Base-by-base conservation (phyloP, 176 grass and related monocot genomes). In the Cocos nucifera region DNA sequence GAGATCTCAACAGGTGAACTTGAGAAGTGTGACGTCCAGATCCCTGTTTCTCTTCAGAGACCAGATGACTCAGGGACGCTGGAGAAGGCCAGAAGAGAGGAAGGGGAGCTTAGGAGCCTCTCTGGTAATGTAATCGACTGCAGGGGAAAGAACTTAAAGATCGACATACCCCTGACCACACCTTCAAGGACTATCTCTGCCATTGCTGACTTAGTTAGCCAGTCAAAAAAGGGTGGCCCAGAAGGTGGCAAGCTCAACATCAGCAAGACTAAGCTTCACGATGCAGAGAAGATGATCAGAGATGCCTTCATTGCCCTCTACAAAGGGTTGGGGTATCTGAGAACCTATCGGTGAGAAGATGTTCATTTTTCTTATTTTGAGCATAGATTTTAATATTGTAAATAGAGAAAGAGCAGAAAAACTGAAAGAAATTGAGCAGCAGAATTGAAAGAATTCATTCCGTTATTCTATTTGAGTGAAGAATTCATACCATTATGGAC, bases 231-330 rank as follows among this genome's bases (percentile, higher is more conserved):
- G 69, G 69, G 73, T 25, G 74, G 71, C 27, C 14, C 17, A 63
- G 80, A 84, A 57, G 83, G 71, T 55, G 27, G 17, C 16, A 81
- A 98, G 64, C 62, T 92, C 22, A 92, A 67, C 67, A 82, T 98
- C 69, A 98, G 88, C 76, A 98, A 86, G 69, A 83, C 72, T 27
- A 98, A 98, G 63, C 67, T 93, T 58, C 88, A 79, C 51, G 84
- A 92, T 64, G 93, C 93, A 32, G 87, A 88, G 77, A 98, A 98
- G 79, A 98, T 98, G 76, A 98, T 98, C 58, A 90, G 88, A 56
- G 87, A 84, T 44, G 87, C 93, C 49, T 75, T 89, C 44, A 70
- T 89, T 29, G 93, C 92, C 74, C 65, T 98, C 29, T 98, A 83
- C 73, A 98, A 98, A 71, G 93, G 87, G 14, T 74, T 98, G 69